Percentiles rank a stretch among this genome's conserved stretches.
Evolutionary conservation across 1,284 basidiomycete species (phyloP).

Genomic region (Malassezia vespertilionis): DNA sequence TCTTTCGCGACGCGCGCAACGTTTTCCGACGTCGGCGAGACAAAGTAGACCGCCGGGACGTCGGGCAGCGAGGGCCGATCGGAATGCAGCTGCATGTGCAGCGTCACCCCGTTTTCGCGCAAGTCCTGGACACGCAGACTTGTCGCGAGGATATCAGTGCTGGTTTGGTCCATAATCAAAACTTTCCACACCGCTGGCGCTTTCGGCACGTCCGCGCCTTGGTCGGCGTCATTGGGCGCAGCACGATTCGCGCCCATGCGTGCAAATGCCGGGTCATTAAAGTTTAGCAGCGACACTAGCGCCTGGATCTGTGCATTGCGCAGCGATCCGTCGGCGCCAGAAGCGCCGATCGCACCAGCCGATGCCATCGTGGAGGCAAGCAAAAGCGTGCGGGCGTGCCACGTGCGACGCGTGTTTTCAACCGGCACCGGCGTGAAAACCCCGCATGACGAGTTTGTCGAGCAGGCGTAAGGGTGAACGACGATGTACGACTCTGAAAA

Average conservation of each 20-base stretch:
- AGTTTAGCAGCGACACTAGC: slow-evolving; percentile 39
- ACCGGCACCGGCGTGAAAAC: no score
- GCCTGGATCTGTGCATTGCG: slow-evolving; percentile 35
- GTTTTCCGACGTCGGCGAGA: slow-evolving; percentile 77
- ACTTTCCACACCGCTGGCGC: slow-evolving; percentile 91
- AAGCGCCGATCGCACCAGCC: background rate
- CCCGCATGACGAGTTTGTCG: no score
- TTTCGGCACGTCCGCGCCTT: slow-evolving; percentile 18
- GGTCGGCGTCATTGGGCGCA: slow-evolving; percentile 7
- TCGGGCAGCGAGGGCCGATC: slow-evolving; percentile 78
- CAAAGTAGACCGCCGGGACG: slow-evolving; percentile 94
- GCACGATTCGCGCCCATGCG: slow-evolving; percentile 23
- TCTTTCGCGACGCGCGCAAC: slow-evolving; percentile 57
- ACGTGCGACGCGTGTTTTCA: background rate
- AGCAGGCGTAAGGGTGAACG: no score
- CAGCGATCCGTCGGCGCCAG: slow-evolving; percentile 8
- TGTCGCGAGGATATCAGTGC: slow-evolving; percentile 91
- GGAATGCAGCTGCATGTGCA: slow-evolving; percentile 89
- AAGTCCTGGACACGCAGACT: slow-evolving; percentile 90
- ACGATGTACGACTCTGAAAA: no score
- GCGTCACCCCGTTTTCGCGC: slow-evolving; percentile 85
- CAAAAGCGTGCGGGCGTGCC: background rate
- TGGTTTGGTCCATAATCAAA: slow-evolving; percentile 82
- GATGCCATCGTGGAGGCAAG: background rate
- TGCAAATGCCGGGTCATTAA: slow-evolving; percentile 32